A percentile compares a stretch with the other conserved stretches of the same genome.
Evolutionary conservation across 2,329 filamentous ascomycete genomes (phyloP).

Genomic region (Xylariaceae sp.): DNA sequence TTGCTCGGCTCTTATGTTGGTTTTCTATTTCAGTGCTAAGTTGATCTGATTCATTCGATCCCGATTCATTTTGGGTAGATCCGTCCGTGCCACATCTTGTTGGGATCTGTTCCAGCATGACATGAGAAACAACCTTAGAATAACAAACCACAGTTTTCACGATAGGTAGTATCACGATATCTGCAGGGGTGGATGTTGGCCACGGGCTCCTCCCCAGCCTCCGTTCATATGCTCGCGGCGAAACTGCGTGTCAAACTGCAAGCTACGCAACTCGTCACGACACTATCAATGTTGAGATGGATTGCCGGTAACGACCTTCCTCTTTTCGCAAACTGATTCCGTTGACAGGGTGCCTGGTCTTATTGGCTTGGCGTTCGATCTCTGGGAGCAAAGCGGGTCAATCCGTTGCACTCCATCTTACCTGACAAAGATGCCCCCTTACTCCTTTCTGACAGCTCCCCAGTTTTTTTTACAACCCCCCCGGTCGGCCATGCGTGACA

Average conservation of each 20-base stretch:
- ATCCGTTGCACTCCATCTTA: constrained; percentile 1
- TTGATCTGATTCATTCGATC: no score
- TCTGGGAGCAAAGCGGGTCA: constrained; percentile 16
- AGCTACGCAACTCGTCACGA: neutral
- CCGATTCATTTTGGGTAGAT: no score
- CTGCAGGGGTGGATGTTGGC: no score
- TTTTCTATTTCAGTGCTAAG: no score
- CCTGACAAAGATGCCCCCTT: no score
- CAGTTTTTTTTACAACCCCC: neutral
- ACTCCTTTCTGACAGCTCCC: neutral
- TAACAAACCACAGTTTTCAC: no score
- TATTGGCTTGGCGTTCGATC: constrained; percentile 13
- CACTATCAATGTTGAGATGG: neutral
- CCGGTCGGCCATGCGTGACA: neutral
- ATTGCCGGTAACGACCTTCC: constrained; percentile 9
- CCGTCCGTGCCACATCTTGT: no score
- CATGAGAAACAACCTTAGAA: no score
- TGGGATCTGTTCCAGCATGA: no score
- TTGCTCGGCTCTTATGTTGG: neutral
- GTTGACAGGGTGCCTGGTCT: constrained; percentile 11
- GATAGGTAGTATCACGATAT: no score
- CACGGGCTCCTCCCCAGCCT: no score
- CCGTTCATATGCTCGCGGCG: neutral
- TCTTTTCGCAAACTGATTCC: constrained; percentile 8
- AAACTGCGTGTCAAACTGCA: neutral